phyloP scores from a whole-genome alignment of 2,329 filamentous ascomycete species.

The Madurella mycetomatis region DNA sequence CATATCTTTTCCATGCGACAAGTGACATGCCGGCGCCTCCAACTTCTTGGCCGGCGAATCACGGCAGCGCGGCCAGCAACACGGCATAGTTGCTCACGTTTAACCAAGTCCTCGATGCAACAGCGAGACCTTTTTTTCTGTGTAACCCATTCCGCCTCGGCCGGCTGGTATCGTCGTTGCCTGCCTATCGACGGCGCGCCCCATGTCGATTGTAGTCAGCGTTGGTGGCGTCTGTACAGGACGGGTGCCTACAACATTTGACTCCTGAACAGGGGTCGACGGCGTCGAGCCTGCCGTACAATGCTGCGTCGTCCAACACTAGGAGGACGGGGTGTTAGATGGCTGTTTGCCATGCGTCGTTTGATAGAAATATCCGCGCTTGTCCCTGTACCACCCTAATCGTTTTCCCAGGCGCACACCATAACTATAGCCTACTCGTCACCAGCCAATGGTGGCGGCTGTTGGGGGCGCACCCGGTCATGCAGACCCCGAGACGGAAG shows the following conservation, averaged over 20 bases:
- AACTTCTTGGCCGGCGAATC: background rate
- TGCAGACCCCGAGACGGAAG: conserved; percentile 8
- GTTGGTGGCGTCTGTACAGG: conserved; percentile 8
- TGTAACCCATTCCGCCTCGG: conserved; percentile 13
- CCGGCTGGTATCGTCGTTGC: conserved; percentile 1
- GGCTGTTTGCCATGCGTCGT: conserved; percentile 15
- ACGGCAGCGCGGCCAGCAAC: background rate
- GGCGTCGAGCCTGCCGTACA: background rate
- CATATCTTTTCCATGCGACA: background rate
- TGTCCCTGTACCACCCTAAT: conserved; percentile 23
- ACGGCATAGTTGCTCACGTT: conserved; percentile 1
- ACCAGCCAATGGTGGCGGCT: conserved; percentile 18
- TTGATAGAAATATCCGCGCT: conserved; percentile 22
- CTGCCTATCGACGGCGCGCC: background rate
- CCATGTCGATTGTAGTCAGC: conserved; percentile 6
- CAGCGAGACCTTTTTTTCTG: background rate
- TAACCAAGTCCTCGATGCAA: conserved; percentile 3
- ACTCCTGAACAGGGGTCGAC: background rate
- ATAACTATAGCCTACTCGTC: conserved; percentile 17
- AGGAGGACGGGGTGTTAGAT: background rate
- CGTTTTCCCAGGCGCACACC: conserved; percentile 21
- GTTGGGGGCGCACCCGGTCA: conserved; percentile 8
- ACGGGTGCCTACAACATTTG: background rate
- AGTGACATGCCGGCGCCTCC: background rate
- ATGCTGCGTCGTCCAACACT: too few species aligned